Evolutionary conservation across 257 asterid species (phyloP), one percentile per base, ranked within the genome.

Genomic region (Penstemon eatonii): DNA sequence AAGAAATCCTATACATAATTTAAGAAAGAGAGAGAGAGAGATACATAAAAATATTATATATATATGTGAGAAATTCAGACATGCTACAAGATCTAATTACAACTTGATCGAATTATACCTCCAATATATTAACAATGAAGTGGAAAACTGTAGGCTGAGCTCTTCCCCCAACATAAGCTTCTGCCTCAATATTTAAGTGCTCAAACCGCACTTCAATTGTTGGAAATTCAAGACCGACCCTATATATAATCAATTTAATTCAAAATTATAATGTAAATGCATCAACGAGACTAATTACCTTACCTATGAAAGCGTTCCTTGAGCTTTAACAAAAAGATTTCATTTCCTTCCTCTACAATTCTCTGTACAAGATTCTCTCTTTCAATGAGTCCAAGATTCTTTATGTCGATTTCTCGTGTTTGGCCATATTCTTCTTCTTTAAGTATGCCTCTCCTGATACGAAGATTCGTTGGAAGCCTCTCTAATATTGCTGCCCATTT

Each of bases 401-500:
- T 74, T 39, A 89, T 67, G 49, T 91, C 94, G 45, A 87, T 70
- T 67, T 89, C 96, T 60, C 79, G 74, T 1, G 83, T 11, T 10
- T 76, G 76, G 0, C 96, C 98, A 49, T n/a, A n/a, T n/a, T 83
- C 63, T 42, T 72, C 86, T 68, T 76, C 92, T 25, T 81, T 67
- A 4, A 87, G 79, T 36, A 92, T 77, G 8, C 96, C 98, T 74
- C 89, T 82, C 67, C 83, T 69, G 54, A 92, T 73, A 36, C 96
- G 88, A 37, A 85, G 81, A 76, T 81, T 75, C 0, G 98, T 92
- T 0, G 98, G 96, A 8, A 92, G 90, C 59, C 80, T 89, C 77
- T 92, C 96, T 59, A 89, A 45, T n/a, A n/a, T n/a, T 15, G 96
- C 86, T 4, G 98, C 98, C 96, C 98, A 91, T 67, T 79, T 89